Conservation (phyloP, 2,329 filamentous ascomycete species). For the Piedraia hortae region DNA sequence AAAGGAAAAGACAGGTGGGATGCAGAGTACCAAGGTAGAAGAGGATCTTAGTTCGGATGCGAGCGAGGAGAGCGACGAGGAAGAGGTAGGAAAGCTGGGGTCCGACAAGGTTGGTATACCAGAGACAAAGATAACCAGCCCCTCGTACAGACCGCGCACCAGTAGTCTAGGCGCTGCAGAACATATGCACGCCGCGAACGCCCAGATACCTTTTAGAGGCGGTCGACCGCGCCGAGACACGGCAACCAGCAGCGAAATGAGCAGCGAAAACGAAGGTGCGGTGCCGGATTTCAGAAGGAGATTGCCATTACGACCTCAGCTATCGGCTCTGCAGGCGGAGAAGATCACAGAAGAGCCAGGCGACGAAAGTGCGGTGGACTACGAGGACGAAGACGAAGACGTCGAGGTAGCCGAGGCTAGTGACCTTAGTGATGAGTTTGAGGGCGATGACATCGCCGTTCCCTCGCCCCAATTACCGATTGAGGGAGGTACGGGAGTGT, state of each 20-base stretch:
- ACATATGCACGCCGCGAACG: constrained; percentile 22
- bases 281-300: constrained; percentile 36
- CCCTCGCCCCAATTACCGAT: constrained; percentile 47
- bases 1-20: constrained; percentile 23
- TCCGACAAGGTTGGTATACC: constrained; percentile 11
- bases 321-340: constrained; percentile 25
- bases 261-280: constrained; percentile 47
- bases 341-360: constrained; percentile 23
- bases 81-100: constrained; percentile 15
- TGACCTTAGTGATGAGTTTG: constrained; percentile 27
- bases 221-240: constrained; percentile 39
- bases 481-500: constrained; percentile 27
- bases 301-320: constrained; percentile 26
- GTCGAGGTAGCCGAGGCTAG: constrained; percentile 13
- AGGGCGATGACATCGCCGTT: constrained; percentile 25
- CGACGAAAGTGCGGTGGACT: constrained; percentile 10
- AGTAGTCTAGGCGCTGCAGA: constrained; percentile 47
- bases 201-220: constrained; percentile 17
- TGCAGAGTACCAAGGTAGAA: constrained; percentile 30
- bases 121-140: constrained; percentile 20
- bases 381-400: constrained; percentile 15
- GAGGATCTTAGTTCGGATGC: constrained; percentile 69
- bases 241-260: constrained; percentile 58
- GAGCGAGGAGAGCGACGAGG: constrained; percentile 62
- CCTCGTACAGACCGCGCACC: constrained; percentile 27